Conservation (phyloP, 78 protist species). For the Polysphondylium violaceum region DNA sequence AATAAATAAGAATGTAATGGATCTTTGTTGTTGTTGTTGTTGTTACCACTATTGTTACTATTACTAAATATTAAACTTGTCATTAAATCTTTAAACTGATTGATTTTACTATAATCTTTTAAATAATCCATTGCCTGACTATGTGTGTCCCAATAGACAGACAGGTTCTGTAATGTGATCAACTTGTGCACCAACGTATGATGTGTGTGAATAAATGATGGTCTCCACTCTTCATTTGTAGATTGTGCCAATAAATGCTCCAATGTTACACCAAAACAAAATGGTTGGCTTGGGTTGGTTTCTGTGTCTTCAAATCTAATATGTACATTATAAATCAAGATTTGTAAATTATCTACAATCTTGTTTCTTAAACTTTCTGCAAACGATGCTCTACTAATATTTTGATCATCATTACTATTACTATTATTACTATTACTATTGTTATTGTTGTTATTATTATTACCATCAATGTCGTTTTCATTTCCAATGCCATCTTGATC, state of each 20-base stretch:
- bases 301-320: constrained; percentile 72
- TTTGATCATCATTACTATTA: background rate
- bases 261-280: constrained; percentile 80
- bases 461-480: background rate
- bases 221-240: constrained; percentile 72
- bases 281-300: constrained; percentile 56
- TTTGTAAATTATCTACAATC: constrained; percentile 82
- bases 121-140: background rate
- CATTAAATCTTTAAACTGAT: constrained; percentile 25
- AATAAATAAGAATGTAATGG: constrained; percentile 54
- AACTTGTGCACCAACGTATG: constrained; percentile 70
- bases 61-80: constrained; percentile 20
- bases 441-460: background rate
- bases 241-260: constrained; percentile 75
- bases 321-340: constrained; percentile 73
- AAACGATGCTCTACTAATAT: constrained; percentile 21
- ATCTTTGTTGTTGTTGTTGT: background rate
- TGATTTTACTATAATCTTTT: constrained; percentile 18
- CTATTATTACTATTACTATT: background rate
- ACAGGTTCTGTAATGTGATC: constrained; percentile 34
- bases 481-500: background rate
- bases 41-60: background rate
- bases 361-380: constrained; percentile 65
- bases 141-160: constrained; percentile 68
- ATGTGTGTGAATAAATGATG: constrained; percentile 46